A percentile compares a stretch with the other conserved stretches of the same genome.
Conservation (phyloP, 148 eudicot species). For the Beta vulgaris region DNA sequence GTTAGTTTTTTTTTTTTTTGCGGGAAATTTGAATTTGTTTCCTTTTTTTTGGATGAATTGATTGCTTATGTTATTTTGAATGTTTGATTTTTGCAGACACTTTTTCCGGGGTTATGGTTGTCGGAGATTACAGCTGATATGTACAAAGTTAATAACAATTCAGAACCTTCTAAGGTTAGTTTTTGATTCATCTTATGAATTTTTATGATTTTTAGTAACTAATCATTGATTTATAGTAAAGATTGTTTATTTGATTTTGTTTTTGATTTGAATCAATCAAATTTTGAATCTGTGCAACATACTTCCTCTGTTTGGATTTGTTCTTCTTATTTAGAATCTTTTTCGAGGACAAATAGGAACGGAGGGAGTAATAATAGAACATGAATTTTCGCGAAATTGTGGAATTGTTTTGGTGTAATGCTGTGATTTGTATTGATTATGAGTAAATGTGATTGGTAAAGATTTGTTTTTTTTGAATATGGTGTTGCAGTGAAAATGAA, state of each 20-base stretch:
- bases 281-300: too few species aligned
- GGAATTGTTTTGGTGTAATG: not conserved
- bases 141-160: conserved; percentile 43
- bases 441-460: not conserved
- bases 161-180: conserved; percentile 31
- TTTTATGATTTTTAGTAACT: not conserved
- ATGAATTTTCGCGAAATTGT: not conserved
- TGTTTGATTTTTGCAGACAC: conserved; percentile 28
- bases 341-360: too few species aligned
- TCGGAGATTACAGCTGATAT: conserved; percentile 48
- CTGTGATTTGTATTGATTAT: not conserved
- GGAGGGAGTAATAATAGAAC: too few species aligned
- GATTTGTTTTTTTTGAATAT: not conserved
- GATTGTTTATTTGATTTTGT: not conserved
- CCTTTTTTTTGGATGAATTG: not conserved
- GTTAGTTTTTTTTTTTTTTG: conserved; percentile 16
- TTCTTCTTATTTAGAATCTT: too few species aligned
- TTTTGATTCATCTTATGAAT: not conserved
- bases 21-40: conserved; percentile 2
- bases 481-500: conserved; percentile 16
- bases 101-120: conserved; percentile 45
- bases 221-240: not conserved
- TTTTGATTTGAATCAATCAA: not conserved
- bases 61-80: not conserved
- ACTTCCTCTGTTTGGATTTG: too few species aligned